Conservation (phyloP, 202 grass and related monocot genomes). For the Dendrocalamus latiflorus region DNA sequence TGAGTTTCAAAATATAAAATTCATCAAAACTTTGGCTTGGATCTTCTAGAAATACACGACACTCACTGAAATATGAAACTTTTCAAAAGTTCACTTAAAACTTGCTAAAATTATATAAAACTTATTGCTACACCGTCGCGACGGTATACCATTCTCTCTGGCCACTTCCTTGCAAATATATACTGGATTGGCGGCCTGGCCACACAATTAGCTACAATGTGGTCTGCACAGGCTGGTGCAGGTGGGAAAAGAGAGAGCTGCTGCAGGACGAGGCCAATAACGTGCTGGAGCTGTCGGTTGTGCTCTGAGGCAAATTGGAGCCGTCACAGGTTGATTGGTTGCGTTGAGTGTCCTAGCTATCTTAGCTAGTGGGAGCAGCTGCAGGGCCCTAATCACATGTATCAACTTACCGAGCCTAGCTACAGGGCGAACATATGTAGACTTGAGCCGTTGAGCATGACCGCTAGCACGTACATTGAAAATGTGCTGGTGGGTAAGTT, state of each 20-base stretch:
- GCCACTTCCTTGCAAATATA: too few species aligned
- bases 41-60: too few species aligned
- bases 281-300: slow-evolving; percentile 84
- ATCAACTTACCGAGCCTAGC: not conserved
- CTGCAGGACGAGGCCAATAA: slow-evolving; percentile 46
- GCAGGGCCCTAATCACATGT: not conserved
- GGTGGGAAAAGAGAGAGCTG: not conserved
- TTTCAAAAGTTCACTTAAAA: too few species aligned
- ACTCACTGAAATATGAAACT: too few species aligned
- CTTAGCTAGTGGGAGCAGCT: not conserved
- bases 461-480: not conserved
- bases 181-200: not conserved
- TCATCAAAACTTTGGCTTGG: too few species aligned
- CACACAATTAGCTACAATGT: slow-evolving; percentile 16
- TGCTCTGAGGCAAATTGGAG: slow-evolving; percentile 53
- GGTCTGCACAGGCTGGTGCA: not conserved
- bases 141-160: too few species aligned
- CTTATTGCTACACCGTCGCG: too few species aligned
- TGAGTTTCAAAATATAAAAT: too few species aligned
- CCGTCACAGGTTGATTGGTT: slow-evolving; percentile 55
- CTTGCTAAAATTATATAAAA: too few species aligned
- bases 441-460: not conserved
- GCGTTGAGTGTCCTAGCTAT: slow-evolving; percentile 10
- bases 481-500: not conserved
- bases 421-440: not conserved